A percentile compares a stretch with the other conserved stretches of the same genome.
Conservation (phyloP, 1,284 basidiomycete species). For the Rhodofomes roseus region DNA sequence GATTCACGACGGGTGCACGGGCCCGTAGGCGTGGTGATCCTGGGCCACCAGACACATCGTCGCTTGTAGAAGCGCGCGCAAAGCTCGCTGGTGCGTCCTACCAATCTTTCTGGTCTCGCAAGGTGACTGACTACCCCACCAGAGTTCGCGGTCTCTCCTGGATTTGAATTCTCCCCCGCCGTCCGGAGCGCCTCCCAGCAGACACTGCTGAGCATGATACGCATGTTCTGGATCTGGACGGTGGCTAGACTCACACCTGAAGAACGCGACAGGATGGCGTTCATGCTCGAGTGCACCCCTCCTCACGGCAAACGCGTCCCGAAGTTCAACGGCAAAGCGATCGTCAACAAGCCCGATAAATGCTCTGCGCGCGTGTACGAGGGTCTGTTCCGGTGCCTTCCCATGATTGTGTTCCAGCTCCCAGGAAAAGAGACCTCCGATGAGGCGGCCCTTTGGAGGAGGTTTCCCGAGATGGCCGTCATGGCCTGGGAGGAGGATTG, state of each 20-base stretch:
- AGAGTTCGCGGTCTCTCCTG: neutral
- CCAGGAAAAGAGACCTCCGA: neutral
- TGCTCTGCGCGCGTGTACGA: neutral
- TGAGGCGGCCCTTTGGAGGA: neutral
- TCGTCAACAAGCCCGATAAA: neutral
- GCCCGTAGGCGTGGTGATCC: neutral
- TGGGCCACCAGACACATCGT: neutral
- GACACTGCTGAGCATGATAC: conserved; percentile 1
- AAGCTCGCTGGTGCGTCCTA: neutral
- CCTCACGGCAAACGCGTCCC: neutral
- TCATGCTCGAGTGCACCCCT: neutral
- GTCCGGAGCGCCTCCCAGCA: neutral
- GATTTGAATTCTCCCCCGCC: neutral
- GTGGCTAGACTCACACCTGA: neutral
- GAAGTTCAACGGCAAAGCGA: neutral
- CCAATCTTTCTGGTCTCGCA: too few species aligned
- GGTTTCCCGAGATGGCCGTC: neutral
- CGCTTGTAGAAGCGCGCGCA: neutral
- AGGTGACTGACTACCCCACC: neutral
- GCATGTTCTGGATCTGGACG: conserved; percentile 1
- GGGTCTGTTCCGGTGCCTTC: neutral
- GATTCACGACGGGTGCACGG: neutral
- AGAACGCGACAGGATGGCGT: neutral
- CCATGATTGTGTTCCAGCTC: neutral
- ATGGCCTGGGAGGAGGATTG: neutral